Base-by-base conservation (phyloP, 1,284 basidiomycete genomes). In the Salmacisia buchloeana region DNA sequence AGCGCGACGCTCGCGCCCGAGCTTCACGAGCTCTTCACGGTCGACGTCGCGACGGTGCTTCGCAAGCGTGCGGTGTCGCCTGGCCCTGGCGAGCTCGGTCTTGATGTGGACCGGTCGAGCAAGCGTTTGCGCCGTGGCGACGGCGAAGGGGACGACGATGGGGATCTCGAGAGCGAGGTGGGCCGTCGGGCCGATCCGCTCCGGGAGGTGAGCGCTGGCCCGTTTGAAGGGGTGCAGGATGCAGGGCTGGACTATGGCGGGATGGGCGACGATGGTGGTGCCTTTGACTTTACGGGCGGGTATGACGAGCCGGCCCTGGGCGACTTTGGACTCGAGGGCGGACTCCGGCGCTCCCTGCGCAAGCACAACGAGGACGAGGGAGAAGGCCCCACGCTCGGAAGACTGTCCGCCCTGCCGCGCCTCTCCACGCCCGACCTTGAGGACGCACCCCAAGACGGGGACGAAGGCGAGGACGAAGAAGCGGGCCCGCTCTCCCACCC, bases 1-100 rank as follows among this genome's bases (percentile, higher is more conserved):
- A 90, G 91, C 12, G 87, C 87, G 12, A 90, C 90, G 2, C 82
- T 92, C 29, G 86, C 87, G 0, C 88, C 90, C 0, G 90, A 94
- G 79, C 83, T 97, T 9, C 84, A 85, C 0, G 86, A 89, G 63
- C 81, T 96, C 63, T 96, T 96, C 82, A 84, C 89, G 81, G 88
- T 91, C 60, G 90, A 91, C n/a, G 41, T 83, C 73, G 80, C 59
- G 81, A 81, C 61, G 78, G 83, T 34, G 82, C 62, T 67, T 46
- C 65, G 68, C 9, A 60, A 68, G 65, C 81, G n/a, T 84, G 82
- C 27, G 83, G 46, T 31, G 7, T 52, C 46, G 23, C 46, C 46
- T 10, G 46, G 46, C 15, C 46, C 46, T 13, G 21, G 15, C 25
- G 78, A 57, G 76, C 85, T 31, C 86, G 85, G 34, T 10, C 49